Conservation (phyloP, 805 yeast genomes). For the Schwanniomyces polymorphus region DNA sequence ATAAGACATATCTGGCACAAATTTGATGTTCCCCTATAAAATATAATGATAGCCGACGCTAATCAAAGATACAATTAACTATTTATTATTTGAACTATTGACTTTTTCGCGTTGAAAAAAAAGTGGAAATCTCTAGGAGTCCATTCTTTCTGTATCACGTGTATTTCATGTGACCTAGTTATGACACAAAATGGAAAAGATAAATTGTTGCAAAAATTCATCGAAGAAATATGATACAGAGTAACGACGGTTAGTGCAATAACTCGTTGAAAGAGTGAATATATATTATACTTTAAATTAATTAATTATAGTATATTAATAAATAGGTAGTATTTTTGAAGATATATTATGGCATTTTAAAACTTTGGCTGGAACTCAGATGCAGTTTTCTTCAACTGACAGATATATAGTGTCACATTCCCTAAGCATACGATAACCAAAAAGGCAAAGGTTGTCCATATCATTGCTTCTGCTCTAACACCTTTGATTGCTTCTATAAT, state of each 20-base stretch:
- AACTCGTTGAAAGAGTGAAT: too few species aligned
- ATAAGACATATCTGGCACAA: conserved; percentile 35
- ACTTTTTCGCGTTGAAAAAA: conserved; percentile 9
- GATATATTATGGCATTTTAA: neutral
- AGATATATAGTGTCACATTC: conserved; percentile 29
- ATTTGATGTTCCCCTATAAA: neutral
- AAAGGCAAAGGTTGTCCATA: conserved; percentile 62
- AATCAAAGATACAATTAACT: neutral
- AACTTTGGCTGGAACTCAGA: conserved; percentile 7
- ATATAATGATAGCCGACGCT: neutral
- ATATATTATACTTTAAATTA: too few species aligned
- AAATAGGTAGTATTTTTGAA: neutral
- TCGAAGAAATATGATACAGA: too few species aligned
- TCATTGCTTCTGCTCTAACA: conserved; percentile 52
- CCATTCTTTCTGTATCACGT: conserved; percentile 7
- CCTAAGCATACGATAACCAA: conserved; percentile 40
- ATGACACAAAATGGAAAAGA: neutral
- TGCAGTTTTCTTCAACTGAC: conserved; percentile 11
- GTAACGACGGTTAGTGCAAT: too few species aligned
- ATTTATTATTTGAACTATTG: neutral
- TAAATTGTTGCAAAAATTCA: neutral
- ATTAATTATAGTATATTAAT: too few species aligned
- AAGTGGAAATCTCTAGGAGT: conserved; percentile 18
- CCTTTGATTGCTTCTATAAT: conserved; percentile 48
- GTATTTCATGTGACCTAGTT: neutral